Evolutionary conservation across 2,329 filamentous ascomycete genomes (phyloP), one percentile per base, ranked within the genome.

Genomic region (Hypoxylon sp.): DNA sequence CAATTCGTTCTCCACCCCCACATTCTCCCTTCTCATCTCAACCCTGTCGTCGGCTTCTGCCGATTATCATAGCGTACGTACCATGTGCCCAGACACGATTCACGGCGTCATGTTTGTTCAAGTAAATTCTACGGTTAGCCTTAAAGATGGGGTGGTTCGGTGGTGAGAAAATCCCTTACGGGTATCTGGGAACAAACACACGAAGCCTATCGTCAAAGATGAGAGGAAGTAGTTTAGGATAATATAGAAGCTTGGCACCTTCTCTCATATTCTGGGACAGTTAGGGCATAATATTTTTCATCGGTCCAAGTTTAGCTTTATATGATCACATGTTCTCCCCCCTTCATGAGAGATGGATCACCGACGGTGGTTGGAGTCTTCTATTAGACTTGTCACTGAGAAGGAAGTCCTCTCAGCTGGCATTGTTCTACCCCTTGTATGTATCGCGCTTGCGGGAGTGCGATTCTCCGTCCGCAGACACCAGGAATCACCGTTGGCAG

Each of bases 391-490:
- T 31, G 31, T 35, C 5, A 47, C 17, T 8, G 24, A 29, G n/a
- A 17, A 2, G 1, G 17, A 47, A 4, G 17, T 56, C 14, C 53
- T 56, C n/a, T 22, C 53, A 22, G 26, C 42, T 24, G n/a, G 39
- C n/a, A 35, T 56, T 14, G 11, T 2, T 24, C 39, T 56, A 14
- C 53, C 53, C 10, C 4, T 56, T 3, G 10, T 56, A 33, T 56
- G 53, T n/a, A 33, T 47, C 11, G 14, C 19, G 3, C 17, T 56
- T 1, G 26, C 35, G 3, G 53, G 53, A 9, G 9, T 24, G n/a
- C 53, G 53, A 22, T 56, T 56, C 53, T 56, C 47, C 35, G 26
- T 29, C 10, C 53, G 53, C 39, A n/a, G 10, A 4, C 26, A 24
- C n/a, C 42, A 35, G 4, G 17, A 39, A 29, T 9, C 53, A 14